Evolutionary conservation across 1,139 yeast species (phyloP).

Genomic region (Hemisphaericaspora xylofermentans): DNA sequence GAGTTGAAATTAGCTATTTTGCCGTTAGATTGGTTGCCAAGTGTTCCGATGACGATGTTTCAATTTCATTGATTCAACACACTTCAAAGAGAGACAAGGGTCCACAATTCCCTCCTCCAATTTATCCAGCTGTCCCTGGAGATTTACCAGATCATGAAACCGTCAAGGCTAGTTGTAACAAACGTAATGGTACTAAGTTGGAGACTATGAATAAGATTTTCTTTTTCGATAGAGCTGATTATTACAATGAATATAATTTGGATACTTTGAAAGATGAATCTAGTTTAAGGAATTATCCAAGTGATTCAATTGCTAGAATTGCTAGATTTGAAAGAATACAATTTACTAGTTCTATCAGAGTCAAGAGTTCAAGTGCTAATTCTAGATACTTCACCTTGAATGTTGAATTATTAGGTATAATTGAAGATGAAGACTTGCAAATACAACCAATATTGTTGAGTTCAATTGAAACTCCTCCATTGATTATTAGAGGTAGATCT

Average conservation of each 20-base stretch:
- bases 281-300: constrained; percentile 44
- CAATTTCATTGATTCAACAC: constrained; percentile 58
- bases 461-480: constrained; percentile 57
- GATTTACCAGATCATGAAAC: constrained; percentile 57
- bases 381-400: constrained; percentile 52
- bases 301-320: constrained; percentile 53
- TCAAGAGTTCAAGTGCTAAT: constrained; percentile 46
- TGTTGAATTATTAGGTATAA: constrained; percentile 54
- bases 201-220: constrained; percentile 25
- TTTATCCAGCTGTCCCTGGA: constrained; percentile 60
- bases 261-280: constrained; percentile 31
- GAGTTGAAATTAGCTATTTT: constrained; percentile 50
- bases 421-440: constrained; percentile 40
- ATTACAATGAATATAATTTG: constrained; percentile 31
- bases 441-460: constrained; percentile 42
- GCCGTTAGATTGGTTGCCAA: constrained; percentile 57
- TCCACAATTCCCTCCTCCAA: constrained; percentile 62
- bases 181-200: constrained; percentile 36
- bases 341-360: constrained; percentile 60
- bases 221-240: constrained; percentile 45
- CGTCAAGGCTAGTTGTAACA: constrained; percentile 60
- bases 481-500: constrained; percentile 66
- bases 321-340: constrained; percentile 71
- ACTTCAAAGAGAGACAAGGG: constrained; percentile 74
- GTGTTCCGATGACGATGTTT: constrained; percentile 52